Evolutionary conservation across 2,329 filamentous ascomycete genomes (phyloP), one percentile per base, ranked within the genome.

Genomic region (Penicillium sp.): DNA sequence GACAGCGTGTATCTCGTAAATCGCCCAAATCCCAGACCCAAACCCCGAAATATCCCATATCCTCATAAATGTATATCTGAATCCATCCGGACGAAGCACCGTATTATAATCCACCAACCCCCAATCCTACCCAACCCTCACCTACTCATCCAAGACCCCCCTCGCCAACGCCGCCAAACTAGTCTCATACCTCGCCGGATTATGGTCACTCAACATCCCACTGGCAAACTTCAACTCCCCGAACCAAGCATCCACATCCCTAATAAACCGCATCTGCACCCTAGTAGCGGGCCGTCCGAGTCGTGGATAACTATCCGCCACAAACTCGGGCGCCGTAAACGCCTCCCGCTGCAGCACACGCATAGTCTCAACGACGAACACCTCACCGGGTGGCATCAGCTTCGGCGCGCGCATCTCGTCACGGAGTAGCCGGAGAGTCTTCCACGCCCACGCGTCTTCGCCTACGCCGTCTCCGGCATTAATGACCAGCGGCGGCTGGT

Each of bases 171-270:
- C 81, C 50, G 82, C 81, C 60, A 92, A 69, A 51, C 83, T 84
- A 53, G 82, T 80, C 69, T 91, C 88, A 65, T 92, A 92, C 58
- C 84, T 78, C 24, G 82, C 86, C 3, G 88, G 88, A 57, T 83
- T 89, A 66, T 92, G 88, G 66, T 92, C 88, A 53, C 83, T 79
- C 69, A 92, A 74, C 86, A 90, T 89, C 42, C 85, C 84, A 22
- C 84, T 81, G 5, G 84, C 86, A 66, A 92, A 90, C 39, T 80
- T 76, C 38, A 90, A 74, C 71, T 91, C 88, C 25, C 81, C 77
- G 67, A 91, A 91, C 47, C 82, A 75, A 20, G 77, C 77, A 64
- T 90, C 87, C 27, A 90, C 87, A 67, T 91, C 84, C 50, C 81
- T 75, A 11, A 92, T 79, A 54, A 89, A 88, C 64, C 83, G 86